Evolutionary conservation across 176 grass and related monocot species (phyloP), one percentile per base, ranked within the genome.

Genomic region (Cenchrus americanus): DNA sequence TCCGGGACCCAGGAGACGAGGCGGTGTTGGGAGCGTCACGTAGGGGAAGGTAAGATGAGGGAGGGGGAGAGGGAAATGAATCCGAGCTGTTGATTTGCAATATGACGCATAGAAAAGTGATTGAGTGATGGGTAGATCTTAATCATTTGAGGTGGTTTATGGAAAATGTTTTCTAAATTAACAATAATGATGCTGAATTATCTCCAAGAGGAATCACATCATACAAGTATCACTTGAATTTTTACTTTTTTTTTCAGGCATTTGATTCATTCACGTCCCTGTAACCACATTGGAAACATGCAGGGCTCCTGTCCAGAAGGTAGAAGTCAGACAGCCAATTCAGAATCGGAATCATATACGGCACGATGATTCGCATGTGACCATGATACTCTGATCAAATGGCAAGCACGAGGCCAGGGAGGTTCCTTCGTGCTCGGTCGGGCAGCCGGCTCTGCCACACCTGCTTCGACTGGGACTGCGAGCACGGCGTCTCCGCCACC

Each of bases 401-500:
- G 17, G 92, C 83, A 55, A 94, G 89, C 59, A 94, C 89, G 15
- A 94, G 87, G 22, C 79, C 92, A 19, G 92, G 92, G 22, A 94
- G 89, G 5, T 91, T 87, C 84, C 69, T 89, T 9, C 73, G 69
- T 30, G 50, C 71, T 59, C 62, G 12, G 82, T 89, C 87, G 0
- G 87, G 81, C 77, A 94, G 40, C 84, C 65, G 55, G 84, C 89
- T 94, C 84, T 87, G 86, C 92, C 92, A 94, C 14, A 94, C 82
- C 18, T 82, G 85, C 73, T 80, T 42, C 17, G 63, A 76, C 75
- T 46, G 79, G 5, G 73, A 69, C 18, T 18, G 27, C 26, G 55
- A 89, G 23, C 70, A 50, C 18, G 23, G 24, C 37, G 66, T 15
- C 8, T 79, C 64, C 9, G 60, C 13, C 23, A 19, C 2, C 6